Evolutionary conservation across 345 rosid species (phyloP), one percentile per base, ranked within the genome.

Genomic region (Eucalyptus leucophloia): DNA sequence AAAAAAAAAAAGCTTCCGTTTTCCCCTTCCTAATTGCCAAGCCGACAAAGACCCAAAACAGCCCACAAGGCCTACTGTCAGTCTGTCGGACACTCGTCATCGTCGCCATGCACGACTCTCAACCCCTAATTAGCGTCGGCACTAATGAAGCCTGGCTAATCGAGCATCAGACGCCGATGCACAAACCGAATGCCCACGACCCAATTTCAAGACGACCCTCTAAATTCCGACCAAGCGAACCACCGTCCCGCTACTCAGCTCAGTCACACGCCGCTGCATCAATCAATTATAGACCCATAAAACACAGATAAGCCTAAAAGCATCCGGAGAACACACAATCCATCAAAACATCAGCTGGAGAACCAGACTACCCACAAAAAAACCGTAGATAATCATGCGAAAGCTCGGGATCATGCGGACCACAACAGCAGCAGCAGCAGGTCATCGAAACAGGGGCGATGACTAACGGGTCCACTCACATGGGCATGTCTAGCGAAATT

Each of bases 401-500:
- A 21, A n/a, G 23, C 42, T 34, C 23, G 83, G 16, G 83, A 50
- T 51, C 87, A 49, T 18, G 87, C 87, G 87, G 58, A 50, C 87
- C 32, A 49, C 42, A 49, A 5, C 56, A 28, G 60, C 40, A 53
- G 58, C 49, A 47, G 49, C 58, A 40, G 83, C 30, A 23, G 83
- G 47, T 49, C 87, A 49, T 45, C 50, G 26, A 86, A 86, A 44
- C 32, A 5, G 53, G n/a, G 56, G 87, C 40, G 23, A 53, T 10
- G 53, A 34, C 26, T 18, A 49, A 81, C 19, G 26, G 49, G 60
- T 12, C 49, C 62, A 90, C 95, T 95, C 94, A 97, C 99, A 87
- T 94, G 95, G 89, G 95, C 93, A n/a, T 92, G 92, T 58, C 97
- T 93, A 6, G 93, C 80, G 87, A 93, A 87, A 87, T 72, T 58